Base-by-base conservation (phyloP, 371 early-diverging fungal species). In the Mortierella sp. region DNA sequence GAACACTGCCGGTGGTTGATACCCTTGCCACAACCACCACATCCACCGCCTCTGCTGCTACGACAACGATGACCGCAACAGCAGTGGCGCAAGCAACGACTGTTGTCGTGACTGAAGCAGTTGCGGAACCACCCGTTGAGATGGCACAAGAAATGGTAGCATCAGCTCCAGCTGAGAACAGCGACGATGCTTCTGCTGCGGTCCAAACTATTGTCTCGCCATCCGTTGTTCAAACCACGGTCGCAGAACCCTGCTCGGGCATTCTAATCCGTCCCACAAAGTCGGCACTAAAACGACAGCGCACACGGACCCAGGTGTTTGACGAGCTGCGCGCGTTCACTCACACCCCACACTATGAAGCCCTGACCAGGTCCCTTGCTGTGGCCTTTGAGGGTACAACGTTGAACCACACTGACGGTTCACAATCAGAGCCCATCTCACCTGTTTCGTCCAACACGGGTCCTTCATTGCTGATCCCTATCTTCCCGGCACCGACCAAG, bases 291-390 rank as follows among this genome's bases (percentile, higher is more conserved):
- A 73, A 73, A 49, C 74, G 41, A 10, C 45, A 51, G 31, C 51
- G 74, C 28, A 73, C 74, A 6, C 54, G 56, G 19, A 41, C 14
- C 16, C 74, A 73, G 22, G 39, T 59, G 22, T 51, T 73, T 50
- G 74, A 73, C 12, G 74, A 73, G 14, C 50, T 73, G 21, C 67
- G 74, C 8, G 58, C 63, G 12, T 73, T 63, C 34, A 58, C 59
- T 3, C 62, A 44, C 28, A 67, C 63, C 16, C 60, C 62, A 4
- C 55, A 63, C 10, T 73, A 73, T 31, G 19, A 39, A 4, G 54
- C 67, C 29, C 61, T 65, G 19, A 19, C 57, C 4, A 22, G 47
- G n/a, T 47, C 53, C n/a, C 57, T 71, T 9, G 47, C 58, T 22
- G 24, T 66, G 12, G n/a, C 54, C 14, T 27, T 29, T 9, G 37